A percentile compares a stretch with the other conserved stretches of the same genome.
Evolutionary conservation across 257 asterid species (phyloP).

Genomic region (Galeopsis tetrahit): DNA sequence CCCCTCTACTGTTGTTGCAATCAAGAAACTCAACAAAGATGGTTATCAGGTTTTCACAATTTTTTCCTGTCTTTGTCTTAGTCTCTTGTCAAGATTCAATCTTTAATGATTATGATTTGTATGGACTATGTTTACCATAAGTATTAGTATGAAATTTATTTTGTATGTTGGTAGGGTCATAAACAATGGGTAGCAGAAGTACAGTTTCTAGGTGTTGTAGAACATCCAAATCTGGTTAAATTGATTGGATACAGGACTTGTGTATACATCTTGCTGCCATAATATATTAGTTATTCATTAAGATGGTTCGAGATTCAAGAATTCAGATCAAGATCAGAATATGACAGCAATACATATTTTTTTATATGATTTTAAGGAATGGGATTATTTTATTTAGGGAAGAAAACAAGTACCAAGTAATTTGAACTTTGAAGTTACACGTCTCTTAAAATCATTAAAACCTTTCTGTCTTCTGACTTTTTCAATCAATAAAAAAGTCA

Average conservation of each 20-base stretch:
- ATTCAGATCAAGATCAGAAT: not conserved
- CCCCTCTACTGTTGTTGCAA: conserved; percentile 66
- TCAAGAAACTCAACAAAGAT: conserved; percentile 83
- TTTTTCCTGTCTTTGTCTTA: not conserved
- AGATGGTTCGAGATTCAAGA: not conserved
- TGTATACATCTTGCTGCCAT: too few species aligned
- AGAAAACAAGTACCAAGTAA: not conserved
- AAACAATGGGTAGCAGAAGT: conserved; percentile 97
- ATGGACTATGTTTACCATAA: too few species aligned
- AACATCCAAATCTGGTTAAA: conserved; percentile 85
- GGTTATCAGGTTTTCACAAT: conserved; percentile 67
- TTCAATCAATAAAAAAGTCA: not conserved
- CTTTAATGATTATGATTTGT: too few species aligned
- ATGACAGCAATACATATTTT: not conserved
- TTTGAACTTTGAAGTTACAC: not conserved
- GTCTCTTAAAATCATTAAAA: not conserved
- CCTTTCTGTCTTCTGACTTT: not conserved
- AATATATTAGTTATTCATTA: too few species aligned
- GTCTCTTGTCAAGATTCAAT: too few species aligned
- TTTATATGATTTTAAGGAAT: not conserved
- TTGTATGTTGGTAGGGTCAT: conserved; percentile 70
- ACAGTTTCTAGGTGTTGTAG: conserved; percentile 91
- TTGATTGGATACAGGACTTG: conserved; percentile 91
- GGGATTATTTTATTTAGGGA: not conserved
- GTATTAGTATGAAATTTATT: too few species aligned